phyloP scores from a whole-genome alignment of 768 basidiomycete species.

The Termitomyces sp. region DNA sequence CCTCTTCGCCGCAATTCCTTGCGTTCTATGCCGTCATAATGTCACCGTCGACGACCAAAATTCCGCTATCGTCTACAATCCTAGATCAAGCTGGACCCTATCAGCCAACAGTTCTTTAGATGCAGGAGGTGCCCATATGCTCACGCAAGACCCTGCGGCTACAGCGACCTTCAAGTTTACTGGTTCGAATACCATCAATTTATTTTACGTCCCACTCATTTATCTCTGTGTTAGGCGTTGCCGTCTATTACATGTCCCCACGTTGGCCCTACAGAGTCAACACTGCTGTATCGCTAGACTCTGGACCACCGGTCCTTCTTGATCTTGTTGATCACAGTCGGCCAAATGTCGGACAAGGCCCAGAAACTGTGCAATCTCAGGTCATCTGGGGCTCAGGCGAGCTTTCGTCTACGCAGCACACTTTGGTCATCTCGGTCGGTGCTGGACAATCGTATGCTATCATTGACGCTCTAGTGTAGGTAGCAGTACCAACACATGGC shows the following conservation, averaged over 20 bases:
- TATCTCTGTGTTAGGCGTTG: conserved; percentile 25
- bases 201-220: background rate
- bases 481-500: conserved; percentile 8
- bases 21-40: conserved; percentile 20
- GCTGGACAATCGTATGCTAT: conserved; percentile 27
- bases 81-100: conserved; percentile 23
- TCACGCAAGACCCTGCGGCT: conserved; percentile 19
- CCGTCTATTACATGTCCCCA: conserved; percentile 37
- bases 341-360: conserved; percentile 23
- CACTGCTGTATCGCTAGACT: conserved; percentile 34
- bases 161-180: conserved; percentile 37
- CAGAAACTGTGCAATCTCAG: conserved; percentile 30
- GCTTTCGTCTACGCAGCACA: conserved; percentile 28
- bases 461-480: conserved; percentile 35
- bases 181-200: conserved; percentile 19
- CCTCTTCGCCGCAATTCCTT: conserved; percentile 11
- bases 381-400: conserved; percentile 32
- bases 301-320: conserved; percentile 23
- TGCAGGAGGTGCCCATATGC: conserved; percentile 23
- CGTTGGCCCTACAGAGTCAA: conserved; percentile 41
- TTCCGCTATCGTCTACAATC: conserved; percentile 24
- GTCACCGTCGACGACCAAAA: conserved; percentile 27
- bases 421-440: conserved; percentile 31
- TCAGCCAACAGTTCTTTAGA: conserved; percentile 26
- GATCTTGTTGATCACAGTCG: conserved; percentile 32